phyloP scores from a whole-genome alignment of 2,329 filamentous ascomycete genomes.

The Alternaria sp. region DNA sequence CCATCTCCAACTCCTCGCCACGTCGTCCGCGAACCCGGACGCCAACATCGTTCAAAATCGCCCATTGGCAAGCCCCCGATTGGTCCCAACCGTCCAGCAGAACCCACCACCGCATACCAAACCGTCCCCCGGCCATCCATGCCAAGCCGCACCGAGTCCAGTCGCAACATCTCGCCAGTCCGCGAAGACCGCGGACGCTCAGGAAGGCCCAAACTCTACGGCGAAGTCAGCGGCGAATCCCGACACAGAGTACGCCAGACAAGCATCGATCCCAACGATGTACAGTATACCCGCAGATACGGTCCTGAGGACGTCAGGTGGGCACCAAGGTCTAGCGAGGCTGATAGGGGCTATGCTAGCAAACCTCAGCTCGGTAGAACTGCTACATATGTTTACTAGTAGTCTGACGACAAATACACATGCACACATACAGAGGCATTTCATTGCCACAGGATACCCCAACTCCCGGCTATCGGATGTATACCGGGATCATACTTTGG shows the following conservation, averaged over 20 bases:
- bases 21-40: constrained; percentile 45
- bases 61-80: constrained; percentile 47
- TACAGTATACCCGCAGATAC: constrained; percentile 42
- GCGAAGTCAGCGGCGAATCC: constrained; percentile 33
- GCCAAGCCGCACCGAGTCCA: constrained; percentile 33
- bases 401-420: background rate
- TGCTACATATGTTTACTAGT: constrained; percentile 45
- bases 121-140: constrained; percentile 27
- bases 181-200: constrained; percentile 41
- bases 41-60: constrained; percentile 39
- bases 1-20: constrained; percentile 41
- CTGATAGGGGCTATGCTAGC: constrained; percentile 32
- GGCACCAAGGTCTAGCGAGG: constrained; percentile 35
- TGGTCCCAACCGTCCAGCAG: constrained; percentile 41
- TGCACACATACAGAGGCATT: constrained; percentile 10
- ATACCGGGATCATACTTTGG: constrained; percentile 6
- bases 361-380: constrained; percentile 40
- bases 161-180: constrained; percentile 36
- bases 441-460: constrained; percentile 18
- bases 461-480: constrained; percentile 7
- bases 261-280: constrained; percentile 45
- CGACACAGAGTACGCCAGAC: constrained; percentile 32
- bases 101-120: constrained; percentile 24
- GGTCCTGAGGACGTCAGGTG: constrained; percentile 52
- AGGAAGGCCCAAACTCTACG: constrained; percentile 33